Base-by-base conservation (phyloP, 495 filamentous ascomycete species). In the Durotheca rogersii region DNA sequence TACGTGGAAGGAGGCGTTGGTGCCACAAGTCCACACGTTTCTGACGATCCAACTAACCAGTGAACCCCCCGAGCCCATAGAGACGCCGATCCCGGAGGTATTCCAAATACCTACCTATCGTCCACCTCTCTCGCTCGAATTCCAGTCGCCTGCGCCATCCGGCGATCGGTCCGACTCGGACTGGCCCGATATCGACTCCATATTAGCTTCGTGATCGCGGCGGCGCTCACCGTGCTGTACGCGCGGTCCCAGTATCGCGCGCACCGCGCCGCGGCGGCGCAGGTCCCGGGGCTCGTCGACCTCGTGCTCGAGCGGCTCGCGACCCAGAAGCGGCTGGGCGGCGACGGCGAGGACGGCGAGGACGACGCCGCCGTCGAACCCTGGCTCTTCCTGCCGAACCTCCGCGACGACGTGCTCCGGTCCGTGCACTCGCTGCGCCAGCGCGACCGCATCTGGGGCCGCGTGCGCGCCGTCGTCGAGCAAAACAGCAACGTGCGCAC, bases 141-240 rank as follows among this genome's bases (percentile, higher is more conserved):
- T 83, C 79, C 90, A 72, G 76, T 95, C 84, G 62, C 69, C 73
- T 99, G 94, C 76, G 81, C 88, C 73, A 59, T 91, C 88, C 81
- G 81, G 75, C 83, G 91, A 75, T 90, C 89, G 74, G 72, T 94
- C 81, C 81, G 88, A 76, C 85, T 87, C 82, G 82, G 92, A 78
- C 70, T 96, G 88, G 84, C 88, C 80, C 80, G 86, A 85, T 81
- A 97, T 96, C 82, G 93, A 89, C 75, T 94, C 82, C 75, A 85
- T 79, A 81, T 96, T 95, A 78, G 81, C 76, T 61, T 81, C 77
- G 59, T 93, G 69, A 70, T 81, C 31, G 36, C 84, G 3, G 45
- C 76, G n/a, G 25, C 81, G 18, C 51, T 73, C 15, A 63, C 68
- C 10, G 47, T 78, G 7, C 51, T 75, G 34, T 89, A 88, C 63